Base-by-base conservation (phyloP, 2,329 filamentous ascomycete genomes). In the Ascochyta fabae region DNA sequence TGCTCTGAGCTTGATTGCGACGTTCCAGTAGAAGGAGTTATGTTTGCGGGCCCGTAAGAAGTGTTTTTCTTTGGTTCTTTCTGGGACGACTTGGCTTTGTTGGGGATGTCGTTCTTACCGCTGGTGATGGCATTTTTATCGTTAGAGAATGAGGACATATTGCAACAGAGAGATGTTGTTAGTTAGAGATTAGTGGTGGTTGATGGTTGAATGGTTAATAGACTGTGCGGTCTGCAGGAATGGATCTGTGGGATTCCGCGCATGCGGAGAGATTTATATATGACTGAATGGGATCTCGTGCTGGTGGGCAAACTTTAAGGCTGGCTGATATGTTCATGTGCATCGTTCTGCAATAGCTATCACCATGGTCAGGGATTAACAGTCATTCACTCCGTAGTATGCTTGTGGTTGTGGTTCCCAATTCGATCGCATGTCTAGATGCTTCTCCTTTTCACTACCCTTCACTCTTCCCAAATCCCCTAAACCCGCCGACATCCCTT, bases 401-500 rank as follows among this genome's bases (percentile, higher is more conserved):
- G 33, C 33, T 31, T 31, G 12, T 9, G 13, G 29, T 31, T 31
- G 3, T 31, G 12, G 12, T 31, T 31, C 12, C 4, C 29, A 10
- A 31, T 31, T 29, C 27, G 27, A 29, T 29, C 27, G 3, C 13
- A 22, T 26, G 9, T 10, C 39, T 24, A 3, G 16, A 5, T 27
- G 4, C 23, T 13, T 13, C 7, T 15, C 3, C 23, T 16, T 8
- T 36, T 31, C 29, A 31, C 29, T 67, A 40, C 54, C 69, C 52
- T 71, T 72, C 70, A 46, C 60, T 71, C 47, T 72, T 61, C 9
- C 73, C 73, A 64, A 76, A 76, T 6, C 73, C 70, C 43, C 71
- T 68, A 42, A 76, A 75, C 0, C 65, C 67, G 1, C 90, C 90
- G 60, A 94, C 88, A 79, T 97, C 94, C 60, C 94, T 82, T 60